Evolutionary conservation across 1,139 yeast species (phyloP).

Genomic region (Kodamaea sp.): DNA sequence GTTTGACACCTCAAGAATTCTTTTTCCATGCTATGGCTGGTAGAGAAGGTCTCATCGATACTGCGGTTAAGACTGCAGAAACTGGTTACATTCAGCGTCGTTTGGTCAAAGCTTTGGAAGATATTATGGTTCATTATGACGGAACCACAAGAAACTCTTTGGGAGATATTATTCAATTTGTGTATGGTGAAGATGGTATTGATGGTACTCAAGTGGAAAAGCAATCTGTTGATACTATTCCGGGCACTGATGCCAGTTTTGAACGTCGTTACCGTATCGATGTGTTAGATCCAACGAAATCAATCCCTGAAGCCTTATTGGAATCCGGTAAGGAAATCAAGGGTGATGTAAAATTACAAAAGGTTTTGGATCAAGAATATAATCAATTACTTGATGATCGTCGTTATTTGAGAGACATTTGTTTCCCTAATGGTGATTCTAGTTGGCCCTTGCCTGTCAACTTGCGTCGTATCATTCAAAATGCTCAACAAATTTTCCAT

Average conservation of each 20-base stretch:
- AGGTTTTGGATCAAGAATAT: conserved; percentile 80
- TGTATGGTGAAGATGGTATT: conserved; percentile 98
- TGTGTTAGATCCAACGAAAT: conserved; percentile 66
- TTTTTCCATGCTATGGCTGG: conserved; percentile 99
- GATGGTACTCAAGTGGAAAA: conserved; percentile 98
- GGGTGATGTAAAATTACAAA: conserved; percentile 86
- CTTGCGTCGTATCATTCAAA: conserved; percentile 93
- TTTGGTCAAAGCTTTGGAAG: conserved; percentile 96
- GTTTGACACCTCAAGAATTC: conserved; percentile 97
- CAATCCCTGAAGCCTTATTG: conserved; percentile 69
- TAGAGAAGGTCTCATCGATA: conserved; percentile 99
- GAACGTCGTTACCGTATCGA: conserved; percentile 87
- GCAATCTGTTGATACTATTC: conserved; percentile 95
- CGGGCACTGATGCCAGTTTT: conserved; percentile 84
- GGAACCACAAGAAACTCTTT: conserved; percentile 97
- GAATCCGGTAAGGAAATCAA: conserved; percentile 90
- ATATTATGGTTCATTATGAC: conserved; percentile 98
- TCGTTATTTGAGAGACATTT: conserved; percentile 69
- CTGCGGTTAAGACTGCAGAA: conserved; percentile 98
- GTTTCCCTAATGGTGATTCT: conserved; percentile 90
- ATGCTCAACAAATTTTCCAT: conserved; percentile 96
- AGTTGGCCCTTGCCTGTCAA: conserved; percentile 98
- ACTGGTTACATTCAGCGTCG: conserved; percentile 99
- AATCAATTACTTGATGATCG: conserved; percentile 78
- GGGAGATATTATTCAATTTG: conserved; percentile 94